Conservation (phyloP, 2,329 filamentous ascomycete genomes). For the Rachicladosporium sp. region DNA sequence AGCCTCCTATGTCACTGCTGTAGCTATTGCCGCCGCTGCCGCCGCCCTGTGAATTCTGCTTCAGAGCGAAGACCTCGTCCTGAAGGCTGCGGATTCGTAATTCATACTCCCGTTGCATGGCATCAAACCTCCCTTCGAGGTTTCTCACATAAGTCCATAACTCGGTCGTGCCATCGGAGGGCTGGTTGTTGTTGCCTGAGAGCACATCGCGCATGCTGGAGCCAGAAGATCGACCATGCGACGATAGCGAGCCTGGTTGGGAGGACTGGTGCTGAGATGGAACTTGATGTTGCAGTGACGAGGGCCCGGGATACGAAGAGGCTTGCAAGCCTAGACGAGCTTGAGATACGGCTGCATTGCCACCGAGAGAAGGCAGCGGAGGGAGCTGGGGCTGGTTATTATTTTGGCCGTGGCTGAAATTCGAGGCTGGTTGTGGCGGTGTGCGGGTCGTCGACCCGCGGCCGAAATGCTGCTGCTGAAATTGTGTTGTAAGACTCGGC, state of each 20-base stretch:
- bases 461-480: conserved; percentile 51
- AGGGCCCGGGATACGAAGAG: conserved; percentile 13
- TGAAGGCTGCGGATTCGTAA: conserved; percentile 31
- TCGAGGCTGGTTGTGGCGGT: conserved; percentile 31
- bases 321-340: too few relatives aligned
- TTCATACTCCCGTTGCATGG: conserved; percentile 37
- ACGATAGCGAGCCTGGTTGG: conserved; percentile 38
- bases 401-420: too few relatives aligned
- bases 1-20: conserved; percentile 17
- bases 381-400: conserved; percentile 25
- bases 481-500: conserved; percentile 52
- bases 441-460: conserved; percentile 48
- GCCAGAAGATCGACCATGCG: conserved; percentile 42
- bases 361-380: conserved; percentile 11
- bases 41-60: conserved; percentile 12
- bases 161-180: conserved; percentile 26
- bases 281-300: conserved; percentile 29
- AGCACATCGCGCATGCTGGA: conserved; percentile 58
- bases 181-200: conserved; percentile 24
- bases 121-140: conserved; percentile 44
- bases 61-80: conserved; percentile 30
- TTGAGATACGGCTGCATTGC: too few relatives aligned
- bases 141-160: conserved; percentile 62
- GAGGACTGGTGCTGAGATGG: conserved; percentile 10
- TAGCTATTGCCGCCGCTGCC: conserved; percentile 17